A percentile compares a stretch with the other conserved stretches of the same genome.
These are phyloP conservation scores for Syzygium aromaticum DNA, from an alignment of 345 rosid genomes.

Conservation along the genomic window DNA sequence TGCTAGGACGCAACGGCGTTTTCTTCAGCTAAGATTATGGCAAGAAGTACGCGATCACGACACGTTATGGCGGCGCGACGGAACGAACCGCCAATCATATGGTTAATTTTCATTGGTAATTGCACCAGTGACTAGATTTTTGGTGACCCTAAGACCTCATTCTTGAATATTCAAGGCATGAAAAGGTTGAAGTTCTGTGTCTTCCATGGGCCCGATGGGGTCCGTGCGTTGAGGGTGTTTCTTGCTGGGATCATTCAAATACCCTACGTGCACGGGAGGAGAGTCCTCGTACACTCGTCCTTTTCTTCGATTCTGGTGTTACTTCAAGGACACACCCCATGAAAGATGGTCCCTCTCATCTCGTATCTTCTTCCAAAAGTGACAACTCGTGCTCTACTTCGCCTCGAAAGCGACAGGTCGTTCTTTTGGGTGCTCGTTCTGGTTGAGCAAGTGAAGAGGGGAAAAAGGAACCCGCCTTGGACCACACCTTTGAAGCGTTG, in stretches of 20 bases:
- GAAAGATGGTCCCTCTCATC: background rate
- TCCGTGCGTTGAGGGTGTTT: background rate
- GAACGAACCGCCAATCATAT: background rate
- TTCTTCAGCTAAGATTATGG: background rate
- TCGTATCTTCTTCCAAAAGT: background rate
- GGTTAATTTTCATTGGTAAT: background rate
- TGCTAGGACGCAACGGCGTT: background rate
- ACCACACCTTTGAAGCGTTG: background rate
- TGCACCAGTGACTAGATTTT: background rate
- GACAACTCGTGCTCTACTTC: background rate
- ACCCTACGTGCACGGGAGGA: background rate
- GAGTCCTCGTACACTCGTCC: background rate
- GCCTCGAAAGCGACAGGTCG: background rate
- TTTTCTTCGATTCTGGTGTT: background rate
- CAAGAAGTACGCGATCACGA: background rate
- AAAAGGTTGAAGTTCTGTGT: background rate
- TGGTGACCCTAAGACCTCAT: background rate
- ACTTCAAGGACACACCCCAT: background rate
- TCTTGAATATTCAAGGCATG: background rate
- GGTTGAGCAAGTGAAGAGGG: background rate
- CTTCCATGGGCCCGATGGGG: background rate
- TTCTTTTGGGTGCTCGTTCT: background rate
- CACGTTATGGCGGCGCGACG: background rate
- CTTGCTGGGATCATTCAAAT: background rate
- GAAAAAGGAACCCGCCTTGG: background rate